Conservation (phyloP, 1,139 yeast species). For the Pneumocystis carinii region DNA sequence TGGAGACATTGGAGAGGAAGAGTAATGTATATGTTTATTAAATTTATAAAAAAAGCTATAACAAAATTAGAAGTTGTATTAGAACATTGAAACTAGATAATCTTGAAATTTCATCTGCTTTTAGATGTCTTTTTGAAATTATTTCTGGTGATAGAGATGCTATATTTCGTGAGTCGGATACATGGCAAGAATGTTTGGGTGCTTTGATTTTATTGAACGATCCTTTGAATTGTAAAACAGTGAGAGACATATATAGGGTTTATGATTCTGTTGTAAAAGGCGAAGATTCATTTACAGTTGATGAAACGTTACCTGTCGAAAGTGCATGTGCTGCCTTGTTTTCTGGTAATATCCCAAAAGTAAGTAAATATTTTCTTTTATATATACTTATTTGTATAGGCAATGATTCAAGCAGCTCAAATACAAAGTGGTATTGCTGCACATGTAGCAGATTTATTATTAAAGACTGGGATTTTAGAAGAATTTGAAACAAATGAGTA, state of each 20-base stretch:
- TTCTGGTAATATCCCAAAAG: conserved; percentile 1
- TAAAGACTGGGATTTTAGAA: background rate
- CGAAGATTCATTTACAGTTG: background rate
- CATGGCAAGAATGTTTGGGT: conserved; percentile 2
- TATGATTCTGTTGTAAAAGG: background rate
- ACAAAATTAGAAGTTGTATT: background rate
- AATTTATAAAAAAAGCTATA: background rate
- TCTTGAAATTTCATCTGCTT: background rate
- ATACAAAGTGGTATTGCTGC: background rate
- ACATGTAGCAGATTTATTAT: background rate
- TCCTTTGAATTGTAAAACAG: background rate
- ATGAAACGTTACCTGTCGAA: background rate
- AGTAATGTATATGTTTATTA: background rate
- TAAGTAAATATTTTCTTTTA: background rate
- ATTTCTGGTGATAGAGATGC: conserved; percentile 1
- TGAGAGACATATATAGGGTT: background rate
- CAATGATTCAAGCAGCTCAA: background rate
- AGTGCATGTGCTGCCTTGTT: background rate
- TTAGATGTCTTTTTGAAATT: background rate
- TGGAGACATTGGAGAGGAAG: background rate
- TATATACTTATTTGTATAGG: background rate
- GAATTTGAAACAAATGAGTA: background rate
- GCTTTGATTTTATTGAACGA: background rate
- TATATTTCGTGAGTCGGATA: background rate
- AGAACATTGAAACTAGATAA: background rate